Evolutionary conservation across 495 filamentous ascomycete genomes (phyloP), one percentile per base, ranked within the genome.

Genomic region (Penicillium pancosmium): DNA sequence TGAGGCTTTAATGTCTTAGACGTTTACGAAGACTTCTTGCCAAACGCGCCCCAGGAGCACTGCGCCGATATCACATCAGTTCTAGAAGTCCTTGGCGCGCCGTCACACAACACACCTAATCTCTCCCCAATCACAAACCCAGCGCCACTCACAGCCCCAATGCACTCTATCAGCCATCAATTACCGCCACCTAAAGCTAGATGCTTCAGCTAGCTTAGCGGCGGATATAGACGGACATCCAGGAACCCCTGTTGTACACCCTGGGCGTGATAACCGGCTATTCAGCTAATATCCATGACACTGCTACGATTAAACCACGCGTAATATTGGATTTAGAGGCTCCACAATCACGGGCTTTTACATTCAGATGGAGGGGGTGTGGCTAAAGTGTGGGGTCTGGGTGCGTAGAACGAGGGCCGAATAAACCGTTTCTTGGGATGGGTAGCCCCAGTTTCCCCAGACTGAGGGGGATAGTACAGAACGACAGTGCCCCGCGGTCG

Each of bases 191-290:
- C 41, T 8, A 5, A n/a, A 21, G 23, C 6, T 46, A 16, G 10
- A 48, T 48, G 8, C 27, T 13, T 18, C 23, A 19, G 46, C 23
- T 52, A 63, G 61, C 46, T 33, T 60, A 63, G 23, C 41, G 35
- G 48, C 61, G 61, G 61, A 23, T 59, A 56, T 9, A 4, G 27
- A 27, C 61, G 60, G 60, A 13, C 15, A 13, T 31, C 40, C 8
- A 23, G 23, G 46, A 10, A 48, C 13, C 43, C 12, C 16, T 21
- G n/a, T 21, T 16, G 43, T 18, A 7, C 16, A 27, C 23, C 3
- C 4, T 3, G 9, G 11, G 46, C 46, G 19, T 19, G 41, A 40
- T 35, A 16, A 9, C 40, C 43, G 48, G 46, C n/a, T 48, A 27
- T 48, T 40, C 54, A 48, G 19, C 46, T 48, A 48, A 48, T 48